These are phyloP conservation scores for Ophiostoma sp. DNA, from an alignment of 2,329 filamentous ascomycete genomes.

Conservation along the genomic window DNA sequence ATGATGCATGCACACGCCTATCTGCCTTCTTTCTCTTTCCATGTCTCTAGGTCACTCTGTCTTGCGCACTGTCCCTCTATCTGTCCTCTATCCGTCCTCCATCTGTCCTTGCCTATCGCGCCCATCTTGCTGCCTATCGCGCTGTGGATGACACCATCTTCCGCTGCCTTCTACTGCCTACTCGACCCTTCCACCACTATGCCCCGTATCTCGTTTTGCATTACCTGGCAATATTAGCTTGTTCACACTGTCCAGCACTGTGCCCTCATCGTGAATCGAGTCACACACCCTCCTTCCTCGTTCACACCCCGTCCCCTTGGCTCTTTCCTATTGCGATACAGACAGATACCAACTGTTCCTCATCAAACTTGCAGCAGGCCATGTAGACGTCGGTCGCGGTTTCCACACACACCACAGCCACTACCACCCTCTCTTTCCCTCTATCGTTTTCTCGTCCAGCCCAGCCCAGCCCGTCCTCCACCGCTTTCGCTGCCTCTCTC, in stretches of 20 bases:
- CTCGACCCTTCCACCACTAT: constrained; percentile 11
- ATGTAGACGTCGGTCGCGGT: background rate
- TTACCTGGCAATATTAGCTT: background rate
- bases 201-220: background rate
- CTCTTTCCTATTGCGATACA: constrained; percentile 4
- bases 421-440: constrained; percentile 10
- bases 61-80: constrained; percentile 19
- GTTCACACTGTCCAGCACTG: background rate
- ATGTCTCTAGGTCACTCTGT: constrained; percentile 17
- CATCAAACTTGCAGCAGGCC: constrained; percentile 5
- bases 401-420: constrained; percentile 19
- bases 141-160: constrained; percentile 5
- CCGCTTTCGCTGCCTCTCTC: background rate
- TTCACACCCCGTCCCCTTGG: background rate
- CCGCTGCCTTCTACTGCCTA: constrained; percentile 21
- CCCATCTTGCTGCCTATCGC: constrained; percentile 10
- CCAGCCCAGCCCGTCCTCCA: constrained; percentile 19
- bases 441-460: background rate
- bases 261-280: background rate
- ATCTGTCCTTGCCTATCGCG: background rate
- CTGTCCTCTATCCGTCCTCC: background rate
- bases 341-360: constrained; percentile 2
- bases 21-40: constrained; percentile 4
- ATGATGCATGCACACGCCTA: background rate
- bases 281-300: constrained; percentile 15